Base-by-base conservation (phyloP, 495 filamentous ascomycete genomes). In the Staphylotrichum longicolle region DNA sequence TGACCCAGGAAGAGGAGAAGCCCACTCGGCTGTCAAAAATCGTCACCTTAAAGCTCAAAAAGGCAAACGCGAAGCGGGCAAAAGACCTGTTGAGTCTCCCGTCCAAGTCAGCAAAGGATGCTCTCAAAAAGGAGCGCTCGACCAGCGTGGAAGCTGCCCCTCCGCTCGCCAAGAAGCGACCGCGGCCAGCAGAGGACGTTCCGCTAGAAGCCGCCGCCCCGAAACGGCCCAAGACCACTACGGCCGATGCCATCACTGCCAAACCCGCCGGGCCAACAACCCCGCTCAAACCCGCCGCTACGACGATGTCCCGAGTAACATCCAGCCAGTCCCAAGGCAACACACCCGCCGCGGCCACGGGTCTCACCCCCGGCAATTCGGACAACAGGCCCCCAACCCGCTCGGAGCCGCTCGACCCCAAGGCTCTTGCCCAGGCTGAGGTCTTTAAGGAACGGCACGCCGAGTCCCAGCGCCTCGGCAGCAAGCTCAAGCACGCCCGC, bases 261-360 rank as follows among this genome's bases (percentile, higher is more conserved):
- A 71, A 62, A 62, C 69, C 69, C 1, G 32, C 60, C 11, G 51
- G 57, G 5, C 75, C 77, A 10, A 70, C 74, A 0, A 81, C 79
- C 2, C 78, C 79, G 1, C 73, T 77, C 15, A 79, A 77, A 57
- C 75, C 68, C n/a, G 52, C 58, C 33, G 70, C 77, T 27, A 74
- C 75, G 1, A 64, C 75, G 47, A 81, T 80, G 78, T 75, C 72
- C 9, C 74, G 78, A n/a, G 75, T 77, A 10, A 65, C 77, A 20
- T 80, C 79, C n/a, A 79, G 64, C 60, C 75, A 77, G 51, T 80
- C 77, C 4, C 73, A 75, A 57, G 68, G 66, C 14, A 70, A 70
- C 37, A 80, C 79, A 2, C 77, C 78, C 10, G 75, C 74, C 14
- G 69, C 70, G 41, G 54, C 69, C 0, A 71, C 71, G 33, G 69